A percentile compares a stretch with the other conserved stretches of the same genome.
Conservation (phyloP, 2,329 filamentous ascomycete genomes). For the Aphanoascus verrucosus region DNA sequence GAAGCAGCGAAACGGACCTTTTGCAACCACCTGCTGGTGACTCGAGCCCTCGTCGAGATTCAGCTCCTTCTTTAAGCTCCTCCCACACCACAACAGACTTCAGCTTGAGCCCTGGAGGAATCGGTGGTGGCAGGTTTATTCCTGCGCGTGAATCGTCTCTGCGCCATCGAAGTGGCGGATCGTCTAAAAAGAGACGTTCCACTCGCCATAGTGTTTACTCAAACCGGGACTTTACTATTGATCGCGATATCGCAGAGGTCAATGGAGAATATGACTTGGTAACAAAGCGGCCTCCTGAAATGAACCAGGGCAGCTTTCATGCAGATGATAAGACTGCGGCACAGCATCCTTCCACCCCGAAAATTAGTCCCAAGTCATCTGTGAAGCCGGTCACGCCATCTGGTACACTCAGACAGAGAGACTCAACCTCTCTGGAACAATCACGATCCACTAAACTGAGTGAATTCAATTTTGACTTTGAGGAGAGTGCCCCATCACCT, state of each 20-base stretch:
- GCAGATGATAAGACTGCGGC: conserved; percentile 24
- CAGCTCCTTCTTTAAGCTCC: conserved; percentile 28
- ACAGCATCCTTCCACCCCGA: conserved; percentile 16
- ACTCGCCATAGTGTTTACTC: conserved; percentile 37
- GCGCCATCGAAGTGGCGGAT: conserved; percentile 44
- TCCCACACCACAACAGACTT: conserved; percentile 22
- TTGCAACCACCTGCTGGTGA: neutral
- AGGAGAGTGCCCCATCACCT: conserved; percentile 61
- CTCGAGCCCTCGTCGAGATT: conserved; percentile 13
- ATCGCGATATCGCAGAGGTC: conserved; percentile 30
- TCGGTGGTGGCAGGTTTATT: conserved; percentile 46
- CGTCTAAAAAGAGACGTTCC: conserved; percentile 45
- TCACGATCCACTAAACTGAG: conserved; percentile 21
- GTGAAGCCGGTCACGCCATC: conserved; percentile 8
- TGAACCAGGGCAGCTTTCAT: conserved; percentile 43
- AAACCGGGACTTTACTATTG: conserved; percentile 31
- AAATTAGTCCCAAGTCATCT: conserved; percentile 19
- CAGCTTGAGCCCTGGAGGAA: conserved; percentile 25
- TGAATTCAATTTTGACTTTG: conserved; percentile 24
- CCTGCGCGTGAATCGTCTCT: conserved; percentile 59
- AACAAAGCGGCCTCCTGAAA: conserved; percentile 46
- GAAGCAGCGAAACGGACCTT: conserved; percentile 6
- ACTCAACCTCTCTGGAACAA: conserved; percentile 1
- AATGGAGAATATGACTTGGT: conserved; percentile 45
- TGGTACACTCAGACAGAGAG: neutral